A percentile compares a stretch with the other conserved stretches of the same genome.
Conservation (phyloP, 2,329 filamentous ascomycete genomes). For the Ceratocystis lukuohia region DNA sequence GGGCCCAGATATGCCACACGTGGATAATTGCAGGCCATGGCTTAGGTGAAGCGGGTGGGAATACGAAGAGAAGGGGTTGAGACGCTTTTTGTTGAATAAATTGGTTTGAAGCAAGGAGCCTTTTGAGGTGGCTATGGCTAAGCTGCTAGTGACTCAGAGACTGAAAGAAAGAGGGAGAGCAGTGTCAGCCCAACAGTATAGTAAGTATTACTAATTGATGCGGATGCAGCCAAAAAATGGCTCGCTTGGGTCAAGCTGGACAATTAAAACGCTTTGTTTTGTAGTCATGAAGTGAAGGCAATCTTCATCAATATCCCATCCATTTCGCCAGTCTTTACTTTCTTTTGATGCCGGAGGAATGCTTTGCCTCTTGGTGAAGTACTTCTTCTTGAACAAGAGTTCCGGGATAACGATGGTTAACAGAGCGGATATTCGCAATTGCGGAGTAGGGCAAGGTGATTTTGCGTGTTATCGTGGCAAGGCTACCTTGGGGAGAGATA, state of each 20-base stretch:
- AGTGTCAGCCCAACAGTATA: no score
- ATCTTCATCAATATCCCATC: background rate
- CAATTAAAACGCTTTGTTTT: no score
- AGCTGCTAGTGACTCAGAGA: no score
- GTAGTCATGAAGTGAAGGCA: no score
- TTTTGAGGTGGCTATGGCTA: no score
- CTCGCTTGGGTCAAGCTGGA: no score
- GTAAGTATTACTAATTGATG: no score
- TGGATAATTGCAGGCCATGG: constrained; percentile 24
- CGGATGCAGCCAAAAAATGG: no score
- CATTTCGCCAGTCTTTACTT: background rate
- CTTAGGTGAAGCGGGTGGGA: constrained; percentile 19
- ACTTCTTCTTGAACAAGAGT: background rate
- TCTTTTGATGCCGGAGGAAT: background rate
- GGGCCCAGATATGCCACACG: constrained; percentile 39
- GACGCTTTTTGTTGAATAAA: background rate
- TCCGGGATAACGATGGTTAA: background rate
- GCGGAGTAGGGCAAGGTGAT: background rate
- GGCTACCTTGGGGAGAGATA: background rate
- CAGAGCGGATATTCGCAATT: background rate
- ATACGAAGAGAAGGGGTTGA: background rate
- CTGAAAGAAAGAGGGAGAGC: no score
- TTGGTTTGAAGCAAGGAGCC: no score
- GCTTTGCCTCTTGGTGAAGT: background rate
- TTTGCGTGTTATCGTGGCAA: background rate